Percentiles rank a stretch among this genome's conserved stretches.
These are phyloP conservation scores for Lachancea lanzarotensis DNA, from an alignment of 805 yeast genomes.

Conservation along the genomic window DNA sequence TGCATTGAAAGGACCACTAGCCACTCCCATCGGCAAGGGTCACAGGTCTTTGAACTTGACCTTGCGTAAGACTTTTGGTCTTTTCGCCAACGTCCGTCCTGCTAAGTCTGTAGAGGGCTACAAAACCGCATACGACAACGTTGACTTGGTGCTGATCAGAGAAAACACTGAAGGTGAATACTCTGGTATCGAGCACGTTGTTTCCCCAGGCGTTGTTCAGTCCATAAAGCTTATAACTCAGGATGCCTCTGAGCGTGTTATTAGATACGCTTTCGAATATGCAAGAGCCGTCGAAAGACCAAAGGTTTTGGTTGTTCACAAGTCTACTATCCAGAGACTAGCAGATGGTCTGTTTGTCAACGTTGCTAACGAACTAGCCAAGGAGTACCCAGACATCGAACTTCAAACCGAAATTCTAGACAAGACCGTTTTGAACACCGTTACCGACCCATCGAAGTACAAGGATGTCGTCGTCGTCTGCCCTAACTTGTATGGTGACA, in stretches of 20 bases:
- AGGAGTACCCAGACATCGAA: constrained; percentile 87
- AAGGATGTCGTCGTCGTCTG: constrained; percentile 85
- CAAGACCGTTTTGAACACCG: constrained; percentile 88
- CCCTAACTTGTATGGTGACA: constrained; percentile 99
- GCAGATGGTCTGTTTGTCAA: constrained; percentile 95
- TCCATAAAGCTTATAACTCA: constrained; percentile 95
- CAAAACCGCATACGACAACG: constrained; percentile 74
- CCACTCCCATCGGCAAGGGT: constrained; percentile 98
- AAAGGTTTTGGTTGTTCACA: constrained; percentile 91
- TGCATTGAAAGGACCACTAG: constrained; percentile 96
- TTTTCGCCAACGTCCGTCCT: constrained; percentile 96
- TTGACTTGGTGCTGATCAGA: constrained; percentile 92
- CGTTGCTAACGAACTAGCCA: constrained; percentile 81
- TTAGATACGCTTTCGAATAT: constrained; percentile 95
- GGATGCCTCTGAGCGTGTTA: constrained; percentile 93
- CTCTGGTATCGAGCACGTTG: constrained; percentile 98
- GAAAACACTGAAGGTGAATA: constrained; percentile 99
- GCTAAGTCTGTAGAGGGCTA: constrained; percentile 90
- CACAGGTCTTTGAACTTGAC: constrained; percentile 97
- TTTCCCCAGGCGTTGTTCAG: constrained; percentile 97
- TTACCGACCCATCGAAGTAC: constrained; percentile 81
- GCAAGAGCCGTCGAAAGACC: constrained; percentile 84
- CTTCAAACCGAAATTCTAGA: constrained; percentile 85
- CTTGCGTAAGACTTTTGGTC: constrained; percentile 90
- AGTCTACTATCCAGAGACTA: constrained; percentile 96